A percentile compares a stretch with the other conserved stretches of the same genome.
These are phyloP conservation scores for Allium sativum DNA, from an alignment of 106 monocot species.

Conservation along the genomic window DNA sequence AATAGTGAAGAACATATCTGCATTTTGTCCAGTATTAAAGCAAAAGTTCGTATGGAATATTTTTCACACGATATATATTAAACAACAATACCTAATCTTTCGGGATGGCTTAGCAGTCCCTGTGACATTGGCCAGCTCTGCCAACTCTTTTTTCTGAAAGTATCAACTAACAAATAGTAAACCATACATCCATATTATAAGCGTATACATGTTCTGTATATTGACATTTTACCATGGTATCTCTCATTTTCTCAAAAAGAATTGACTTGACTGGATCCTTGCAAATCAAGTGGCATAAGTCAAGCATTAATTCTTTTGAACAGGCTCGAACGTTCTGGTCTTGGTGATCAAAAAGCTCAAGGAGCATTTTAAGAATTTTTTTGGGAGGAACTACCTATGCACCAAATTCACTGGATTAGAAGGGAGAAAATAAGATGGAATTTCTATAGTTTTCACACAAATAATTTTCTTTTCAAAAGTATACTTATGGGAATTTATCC, in stretches of 20 bases:
- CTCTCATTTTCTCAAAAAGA: constrained; percentile 97
- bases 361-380: constrained; percentile 95
- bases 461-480: too few species aligned
- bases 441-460: too few species aligned
- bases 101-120: constrained; percentile 80
- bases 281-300: constrained; percentile 97
- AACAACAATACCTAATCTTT: constrained; percentile 90
- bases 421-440: not conserved
- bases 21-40: too few species aligned
- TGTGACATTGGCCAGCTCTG: constrained; percentile 85
- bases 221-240: constrained; percentile 71
- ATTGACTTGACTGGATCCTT: constrained; percentile 97
- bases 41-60: not conserved
- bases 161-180: constrained; percentile 6
- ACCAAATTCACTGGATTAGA: constrained; percentile 79
- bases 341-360: constrained; percentile 98
- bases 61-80: not conserved
- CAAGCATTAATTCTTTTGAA: constrained; percentile 89
- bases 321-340: constrained; percentile 96
- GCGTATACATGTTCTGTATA: too few species aligned
- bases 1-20: too few species aligned
- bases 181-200: too few species aligned
- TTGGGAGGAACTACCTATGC: constrained; percentile 86
- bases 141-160: constrained; percentile 96
- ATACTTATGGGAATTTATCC: too few species aligned